Evolutionary conservation across 2,329 filamentous ascomycete genomes (phyloP).

Genomic region (Bipolaris bicolor): DNA sequence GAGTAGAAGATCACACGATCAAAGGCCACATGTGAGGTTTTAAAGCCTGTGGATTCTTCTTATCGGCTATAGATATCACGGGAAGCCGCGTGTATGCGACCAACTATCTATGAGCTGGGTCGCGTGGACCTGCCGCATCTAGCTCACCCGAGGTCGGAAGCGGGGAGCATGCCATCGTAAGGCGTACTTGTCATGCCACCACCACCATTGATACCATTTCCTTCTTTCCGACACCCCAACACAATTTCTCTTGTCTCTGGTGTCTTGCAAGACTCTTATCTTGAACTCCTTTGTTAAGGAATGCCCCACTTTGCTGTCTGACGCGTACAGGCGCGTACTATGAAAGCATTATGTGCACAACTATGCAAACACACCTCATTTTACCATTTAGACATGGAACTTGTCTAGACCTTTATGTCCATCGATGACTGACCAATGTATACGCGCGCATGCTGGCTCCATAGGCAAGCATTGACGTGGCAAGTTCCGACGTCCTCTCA

Average conservation of each 20-base stretch:
- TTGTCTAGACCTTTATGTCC: not conserved
- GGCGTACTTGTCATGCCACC: not conserved
- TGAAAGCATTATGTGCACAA: not conserved
- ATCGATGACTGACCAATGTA: conserved; percentile 10
- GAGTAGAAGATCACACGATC: not conserved
- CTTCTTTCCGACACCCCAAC: not conserved
- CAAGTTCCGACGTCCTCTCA: conserved; percentile 29
- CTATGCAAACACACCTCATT: conserved; percentile 1
- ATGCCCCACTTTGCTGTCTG: not conserved
- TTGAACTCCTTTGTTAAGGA: not conserved
- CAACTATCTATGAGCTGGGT: conserved; percentile 13
- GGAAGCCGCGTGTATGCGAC: conserved; percentile 17
- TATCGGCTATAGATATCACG: conserved; percentile 22
- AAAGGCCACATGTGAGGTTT: not conserved
- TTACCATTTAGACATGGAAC: not conserved
- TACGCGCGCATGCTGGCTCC: conserved; percentile 4
- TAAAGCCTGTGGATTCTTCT: conserved; percentile 9
- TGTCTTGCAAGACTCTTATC: not conserved
- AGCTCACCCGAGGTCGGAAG: conserved; percentile 11
- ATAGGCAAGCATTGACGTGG: conserved; percentile 27
- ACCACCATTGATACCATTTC: not conserved
- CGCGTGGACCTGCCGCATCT: conserved; percentile 15
- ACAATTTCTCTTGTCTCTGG: not conserved
- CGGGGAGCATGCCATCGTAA: conserved; percentile 11
- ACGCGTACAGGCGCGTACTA: not conserved